Evolutionary conservation across 768 basidiomycete genomes (phyloP).

Genomic region (Hirschioporus abietinus): DNA sequence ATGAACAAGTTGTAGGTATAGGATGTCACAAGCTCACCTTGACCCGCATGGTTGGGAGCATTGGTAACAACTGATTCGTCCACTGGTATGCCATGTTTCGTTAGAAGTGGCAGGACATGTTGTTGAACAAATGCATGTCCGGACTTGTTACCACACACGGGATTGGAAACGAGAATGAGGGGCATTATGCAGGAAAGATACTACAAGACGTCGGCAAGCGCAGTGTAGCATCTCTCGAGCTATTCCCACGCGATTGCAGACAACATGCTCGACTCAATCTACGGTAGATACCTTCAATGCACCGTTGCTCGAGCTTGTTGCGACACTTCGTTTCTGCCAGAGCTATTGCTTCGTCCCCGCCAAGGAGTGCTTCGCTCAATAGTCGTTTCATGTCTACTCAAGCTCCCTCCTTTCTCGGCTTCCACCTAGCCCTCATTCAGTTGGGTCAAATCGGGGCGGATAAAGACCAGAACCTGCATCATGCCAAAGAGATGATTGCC

Average conservation of each 20-base stretch:
- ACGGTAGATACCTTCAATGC: too few species aligned
- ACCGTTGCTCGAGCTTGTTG: background rate
- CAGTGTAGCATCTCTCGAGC: slow-evolving; percentile 10
- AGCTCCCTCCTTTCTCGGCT: slow-evolving; percentile 50
- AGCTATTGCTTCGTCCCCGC: background rate
- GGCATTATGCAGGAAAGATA: slow-evolving; percentile 28
- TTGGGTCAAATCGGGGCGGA: slow-evolving; percentile 67
- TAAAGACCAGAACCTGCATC: slow-evolving; percentile 73
- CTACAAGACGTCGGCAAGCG: slow-evolving; percentile 5
- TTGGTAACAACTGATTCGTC: slow-evolving; percentile 45
- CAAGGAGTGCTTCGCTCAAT: background rate
- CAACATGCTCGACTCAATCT: too few species aligned
- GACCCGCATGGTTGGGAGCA: slow-evolving; percentile 49
- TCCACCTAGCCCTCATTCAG: slow-evolving; percentile 87
- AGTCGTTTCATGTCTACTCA: slow-evolving; percentile 5
- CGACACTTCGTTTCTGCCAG: background rate
- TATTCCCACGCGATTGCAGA: background rate
- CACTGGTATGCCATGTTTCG: slow-evolving; percentile 30
- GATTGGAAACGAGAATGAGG: slow-evolving; percentile 69
- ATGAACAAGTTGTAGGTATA: background rate
- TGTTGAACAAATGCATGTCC: slow-evolving; percentile 51
- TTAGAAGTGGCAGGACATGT: slow-evolving; percentile 62
- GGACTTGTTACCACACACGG: slow-evolving; percentile 57
- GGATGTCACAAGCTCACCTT: background rate
- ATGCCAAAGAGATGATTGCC: slow-evolving; percentile 77